phyloP scores from a whole-genome alignment of 1,139 yeast genomes.

The Blastobotrys arbuscula region DNA sequence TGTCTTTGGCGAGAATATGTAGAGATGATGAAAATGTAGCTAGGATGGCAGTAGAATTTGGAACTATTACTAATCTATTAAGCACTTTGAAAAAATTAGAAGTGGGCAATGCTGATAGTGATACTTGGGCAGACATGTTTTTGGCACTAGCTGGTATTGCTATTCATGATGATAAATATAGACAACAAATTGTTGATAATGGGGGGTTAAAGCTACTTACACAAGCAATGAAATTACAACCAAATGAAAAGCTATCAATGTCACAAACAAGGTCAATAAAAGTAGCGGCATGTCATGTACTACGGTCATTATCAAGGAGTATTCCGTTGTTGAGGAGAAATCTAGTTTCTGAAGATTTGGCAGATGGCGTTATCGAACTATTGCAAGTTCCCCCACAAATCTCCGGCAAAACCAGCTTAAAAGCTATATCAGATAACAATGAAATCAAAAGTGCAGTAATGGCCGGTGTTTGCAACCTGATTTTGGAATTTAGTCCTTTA shows the following conservation, averaged over 20 bases:
- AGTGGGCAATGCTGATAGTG: constrained; percentile 12
- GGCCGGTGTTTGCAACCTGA: constrained; percentile 69
- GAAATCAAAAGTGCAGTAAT: constrained; percentile 54
- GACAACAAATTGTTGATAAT: constrained; percentile 31
- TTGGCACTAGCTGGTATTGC: constrained; percentile 35
- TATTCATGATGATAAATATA: constrained; percentile 31
- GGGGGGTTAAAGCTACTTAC: constrained; percentile 30
- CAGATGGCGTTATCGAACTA: constrained; percentile 43
- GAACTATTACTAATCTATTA: constrained; percentile 29
- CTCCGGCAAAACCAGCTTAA: neutral
- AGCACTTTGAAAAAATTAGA: constrained; percentile 21
- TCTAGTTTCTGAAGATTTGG: constrained; percentile 52
- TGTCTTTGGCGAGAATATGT: constrained; percentile 30
- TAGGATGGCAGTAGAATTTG: constrained; percentile 34
- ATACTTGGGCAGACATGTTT: constrained; percentile 27
- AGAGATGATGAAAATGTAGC: constrained; percentile 31
- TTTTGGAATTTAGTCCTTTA: constrained; percentile 74
- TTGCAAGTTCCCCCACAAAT: constrained; percentile 22
- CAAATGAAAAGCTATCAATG: constrained; percentile 13
- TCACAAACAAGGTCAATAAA: constrained; percentile 26
- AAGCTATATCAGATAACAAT: constrained; percentile 25
- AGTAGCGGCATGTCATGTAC: constrained; percentile 47
- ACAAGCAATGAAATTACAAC: constrained; percentile 24
- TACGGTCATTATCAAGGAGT: constrained; percentile 71
- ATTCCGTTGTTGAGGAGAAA: constrained; percentile 65